A percentile compares a stretch with the other conserved stretches of the same genome.
phyloP scores from a whole-genome alignment of 1,284 basidiomycete species.

The Erythrobasidium hasegawianum region DNA sequence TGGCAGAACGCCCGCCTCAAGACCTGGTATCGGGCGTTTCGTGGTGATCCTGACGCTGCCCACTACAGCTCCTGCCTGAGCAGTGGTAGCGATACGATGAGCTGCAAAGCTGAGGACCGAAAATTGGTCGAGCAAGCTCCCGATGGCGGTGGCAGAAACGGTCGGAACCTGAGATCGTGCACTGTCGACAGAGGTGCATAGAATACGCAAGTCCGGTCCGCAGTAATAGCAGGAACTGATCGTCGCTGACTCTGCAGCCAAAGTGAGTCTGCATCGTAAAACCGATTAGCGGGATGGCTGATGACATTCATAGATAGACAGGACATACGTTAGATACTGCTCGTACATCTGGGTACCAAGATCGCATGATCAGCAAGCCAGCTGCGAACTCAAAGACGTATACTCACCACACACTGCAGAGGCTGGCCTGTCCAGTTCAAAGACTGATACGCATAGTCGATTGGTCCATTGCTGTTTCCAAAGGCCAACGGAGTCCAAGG shows the following conservation, averaged over 20 bases:
- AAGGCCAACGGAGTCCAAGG: constrained; percentile 31
- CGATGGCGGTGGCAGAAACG: constrained; percentile 3
- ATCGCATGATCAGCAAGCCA: too few species aligned
- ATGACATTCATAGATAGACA: neutral
- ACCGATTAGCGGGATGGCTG: neutral
- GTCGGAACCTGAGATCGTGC: constrained; percentile 25
- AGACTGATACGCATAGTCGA: constrained; percentile 34
- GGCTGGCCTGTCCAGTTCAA: constrained; percentile 34
- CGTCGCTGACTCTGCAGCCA: neutral
- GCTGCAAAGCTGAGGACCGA: constrained; percentile 3
- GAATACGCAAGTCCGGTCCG: constrained; percentile 32
- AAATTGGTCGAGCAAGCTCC: constrained; percentile 7
- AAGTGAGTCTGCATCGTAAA: neutral
- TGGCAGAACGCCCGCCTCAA: constrained; percentile 22
- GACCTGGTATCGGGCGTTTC: constrained; percentile 1
- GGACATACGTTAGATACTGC: constrained; percentile 24
- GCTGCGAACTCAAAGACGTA: too few species aligned
- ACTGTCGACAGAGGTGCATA: constrained; percentile 33
- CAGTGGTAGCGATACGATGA: constrained; percentile 23
- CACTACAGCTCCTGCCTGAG: constrained; percentile 20
- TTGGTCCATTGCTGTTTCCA: constrained; percentile 21
- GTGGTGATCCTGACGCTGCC: constrained; percentile 25
- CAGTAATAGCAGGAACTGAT: constrained; percentile 35
- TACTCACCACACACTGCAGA: constrained; percentile 29
- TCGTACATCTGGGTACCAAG: constrained; percentile 36